Evolutionary conservation across 169 alveolate genomes (phyloP).

Genomic region (Babesia gibsoni): DNA sequence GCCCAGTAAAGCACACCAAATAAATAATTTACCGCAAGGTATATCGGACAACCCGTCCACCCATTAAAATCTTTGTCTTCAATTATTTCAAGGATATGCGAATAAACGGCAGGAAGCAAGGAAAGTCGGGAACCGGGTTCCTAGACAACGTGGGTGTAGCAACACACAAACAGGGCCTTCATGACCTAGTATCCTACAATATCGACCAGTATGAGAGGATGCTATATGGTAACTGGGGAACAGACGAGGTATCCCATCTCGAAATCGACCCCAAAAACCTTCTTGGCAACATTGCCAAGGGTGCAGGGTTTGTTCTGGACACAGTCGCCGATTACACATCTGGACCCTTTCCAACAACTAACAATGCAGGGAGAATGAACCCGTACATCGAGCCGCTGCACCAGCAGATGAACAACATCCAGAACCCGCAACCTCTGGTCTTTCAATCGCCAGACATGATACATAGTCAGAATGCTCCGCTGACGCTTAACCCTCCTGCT

Average conservation of each 20-base stretch:
- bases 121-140: no score
- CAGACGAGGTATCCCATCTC: constrained; percentile 9
- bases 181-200: no score
- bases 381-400: not conserved
- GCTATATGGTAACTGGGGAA: not conserved
- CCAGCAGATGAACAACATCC: not conserved
- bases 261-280: constrained; percentile 4
- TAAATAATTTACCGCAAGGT: no score
- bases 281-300: not conserved
- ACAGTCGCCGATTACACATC: constrained; percentile 10
- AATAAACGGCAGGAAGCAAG: no score
- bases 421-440: not conserved
- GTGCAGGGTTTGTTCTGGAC: not conserved
- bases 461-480: no score
- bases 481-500: not conserved
- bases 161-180: no score
- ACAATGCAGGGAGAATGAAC: constrained; percentile 4
- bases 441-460: not conserved
- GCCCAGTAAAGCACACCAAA: no score
- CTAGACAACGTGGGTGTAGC: no score
- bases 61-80: no score
- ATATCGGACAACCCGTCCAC: no score
- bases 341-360: constrained; percentile 29
- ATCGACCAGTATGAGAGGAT: constrained; percentile 14
- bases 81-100: no score